These are phyloP conservation scores for Vaccinium corymbosum DNA, from an alignment of 148 eudicot genomes.

Conservation along the genomic window DNA sequence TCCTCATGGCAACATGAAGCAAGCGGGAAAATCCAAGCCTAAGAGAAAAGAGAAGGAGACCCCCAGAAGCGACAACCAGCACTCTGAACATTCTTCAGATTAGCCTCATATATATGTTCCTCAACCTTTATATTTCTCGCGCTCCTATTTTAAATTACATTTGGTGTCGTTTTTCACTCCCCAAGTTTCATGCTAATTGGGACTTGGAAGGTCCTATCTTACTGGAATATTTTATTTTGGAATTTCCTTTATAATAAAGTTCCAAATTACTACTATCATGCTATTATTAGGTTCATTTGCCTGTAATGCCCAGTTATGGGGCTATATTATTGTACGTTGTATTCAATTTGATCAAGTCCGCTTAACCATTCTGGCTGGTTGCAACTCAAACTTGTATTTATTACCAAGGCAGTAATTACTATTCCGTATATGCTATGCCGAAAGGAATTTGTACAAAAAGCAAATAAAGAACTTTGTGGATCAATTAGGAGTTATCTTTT, in stretches of 20 bases:
- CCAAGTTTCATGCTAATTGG: conserved; percentile 6
- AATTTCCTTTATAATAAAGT: not conserved
- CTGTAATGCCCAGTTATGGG: not conserved
- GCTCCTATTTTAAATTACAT: not conserved
- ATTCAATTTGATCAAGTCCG: not conserved
- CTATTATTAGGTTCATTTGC: not conserved
- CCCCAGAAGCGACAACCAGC: conserved; percentile 21
- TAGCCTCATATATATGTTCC: not conserved
- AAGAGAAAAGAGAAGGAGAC: conserved; percentile 25
- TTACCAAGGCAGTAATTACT: not conserved
- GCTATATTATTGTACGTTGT: not conserved
- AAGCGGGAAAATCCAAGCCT: conserved; percentile 20
- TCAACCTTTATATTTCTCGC: not conserved
- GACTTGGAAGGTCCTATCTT: not conserved
- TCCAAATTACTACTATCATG: not conserved
- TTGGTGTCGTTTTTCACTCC: not conserved
- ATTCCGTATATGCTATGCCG: not conserved
- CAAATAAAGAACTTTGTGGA: not conserved
- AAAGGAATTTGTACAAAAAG: not conserved
- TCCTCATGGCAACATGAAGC: not conserved
- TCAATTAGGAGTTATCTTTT: not conserved
- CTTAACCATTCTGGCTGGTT: not conserved
- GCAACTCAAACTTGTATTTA: not conserved
- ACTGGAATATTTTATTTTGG: not conserved
- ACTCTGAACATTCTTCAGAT: conserved; percentile 15